Conservation (phyloP, 83 land plant species). For the Picea abies region DNA sequence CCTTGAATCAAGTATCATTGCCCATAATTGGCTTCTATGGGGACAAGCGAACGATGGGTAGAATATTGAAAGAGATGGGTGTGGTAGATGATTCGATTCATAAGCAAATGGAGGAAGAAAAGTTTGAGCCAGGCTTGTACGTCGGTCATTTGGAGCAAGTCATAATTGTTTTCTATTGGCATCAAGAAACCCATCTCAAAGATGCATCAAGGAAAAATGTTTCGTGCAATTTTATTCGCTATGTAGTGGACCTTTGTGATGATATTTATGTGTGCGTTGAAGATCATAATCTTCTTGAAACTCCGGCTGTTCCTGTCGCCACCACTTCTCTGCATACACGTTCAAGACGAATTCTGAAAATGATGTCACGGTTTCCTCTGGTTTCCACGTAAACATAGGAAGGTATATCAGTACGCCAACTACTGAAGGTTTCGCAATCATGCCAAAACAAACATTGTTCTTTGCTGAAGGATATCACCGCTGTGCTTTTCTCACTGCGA, state of each 20-base stretch:
- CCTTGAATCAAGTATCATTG: neutral
- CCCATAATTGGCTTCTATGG: constrained; percentile 2
- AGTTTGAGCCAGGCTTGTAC: neutral
- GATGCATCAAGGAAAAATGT: constrained; percentile 26
- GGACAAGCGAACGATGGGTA: neutral
- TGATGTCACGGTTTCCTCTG: too few relatives aligned
- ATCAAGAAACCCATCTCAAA: neutral
- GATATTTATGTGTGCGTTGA: constrained; percentile 22
- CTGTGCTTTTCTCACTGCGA: neutral
- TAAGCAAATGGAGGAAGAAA: neutral
- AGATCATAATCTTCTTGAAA: neutral
- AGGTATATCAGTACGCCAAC: too few relatives aligned
- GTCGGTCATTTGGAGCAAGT: neutral
- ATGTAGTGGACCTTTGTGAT: constrained; percentile 23
- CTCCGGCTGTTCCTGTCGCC: too few relatives aligned
- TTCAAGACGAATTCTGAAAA: too few relatives aligned
- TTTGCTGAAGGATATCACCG: neutral
- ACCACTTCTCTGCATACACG: too few relatives aligned
- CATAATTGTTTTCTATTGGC: constrained; percentile 22
- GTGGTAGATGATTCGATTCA: neutral
- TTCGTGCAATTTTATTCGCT: constrained; percentile 27
- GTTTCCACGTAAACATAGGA: too few relatives aligned
- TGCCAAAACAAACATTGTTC: too few relatives aligned
- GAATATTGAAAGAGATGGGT: neutral
- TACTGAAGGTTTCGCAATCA: too few relatives aligned